Percentiles rank a stretch among this genome's conserved stretches.
Evolutionary conservation across 2,329 filamentous ascomycete species (phyloP).

Genomic region (Lachnellula arida): DNA sequence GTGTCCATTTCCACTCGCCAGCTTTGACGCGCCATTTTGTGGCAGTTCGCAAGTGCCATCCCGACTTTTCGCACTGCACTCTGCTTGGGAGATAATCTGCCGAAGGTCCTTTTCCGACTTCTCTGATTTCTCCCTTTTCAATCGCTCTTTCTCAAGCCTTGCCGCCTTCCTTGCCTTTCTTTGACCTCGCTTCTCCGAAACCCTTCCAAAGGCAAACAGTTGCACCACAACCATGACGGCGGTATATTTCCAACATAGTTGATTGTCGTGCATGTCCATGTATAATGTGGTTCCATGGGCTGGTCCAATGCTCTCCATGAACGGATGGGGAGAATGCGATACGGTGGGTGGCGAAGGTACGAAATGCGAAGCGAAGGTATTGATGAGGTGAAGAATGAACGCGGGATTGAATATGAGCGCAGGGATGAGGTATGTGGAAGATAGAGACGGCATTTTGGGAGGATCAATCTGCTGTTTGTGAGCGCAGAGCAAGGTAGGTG

Average conservation of each 20-base stretch:
- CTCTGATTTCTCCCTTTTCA: constrained; percentile 3
- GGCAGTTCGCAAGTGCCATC: neutral
- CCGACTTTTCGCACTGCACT: neutral
- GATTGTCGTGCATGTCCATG: constrained; percentile 35
- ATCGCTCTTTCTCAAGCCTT: constrained; percentile 12
- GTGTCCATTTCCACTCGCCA: neutral
- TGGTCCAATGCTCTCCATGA: constrained; percentile 28
- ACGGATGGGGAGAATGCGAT: constrained; percentile 27
- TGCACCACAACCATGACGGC: constrained; percentile 36
- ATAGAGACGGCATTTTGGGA: constrained; percentile 26
- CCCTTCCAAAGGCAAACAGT: constrained; percentile 31
- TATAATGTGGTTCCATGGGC: constrained; percentile 28
- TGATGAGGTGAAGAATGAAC: constrained; percentile 36
- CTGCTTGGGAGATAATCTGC: neutral
- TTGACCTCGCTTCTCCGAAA: constrained; percentile 24
- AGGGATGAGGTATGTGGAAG: constrained; percentile 31
- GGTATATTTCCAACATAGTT: constrained; percentile 37
- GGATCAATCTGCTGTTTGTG: neutral
- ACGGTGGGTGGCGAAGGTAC: constrained; percentile 28
- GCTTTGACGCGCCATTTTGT: neutral
- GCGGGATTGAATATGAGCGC: constrained; percentile 37
- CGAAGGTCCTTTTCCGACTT: neutral
- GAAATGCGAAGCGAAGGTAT: constrained; percentile 34
- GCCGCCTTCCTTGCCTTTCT: constrained; percentile 21
- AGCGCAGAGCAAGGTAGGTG: neutral